Base-by-base conservation (phyloP, 2,329 filamentous ascomycete genomes). In the Colletotrichum paranaense region DNA sequence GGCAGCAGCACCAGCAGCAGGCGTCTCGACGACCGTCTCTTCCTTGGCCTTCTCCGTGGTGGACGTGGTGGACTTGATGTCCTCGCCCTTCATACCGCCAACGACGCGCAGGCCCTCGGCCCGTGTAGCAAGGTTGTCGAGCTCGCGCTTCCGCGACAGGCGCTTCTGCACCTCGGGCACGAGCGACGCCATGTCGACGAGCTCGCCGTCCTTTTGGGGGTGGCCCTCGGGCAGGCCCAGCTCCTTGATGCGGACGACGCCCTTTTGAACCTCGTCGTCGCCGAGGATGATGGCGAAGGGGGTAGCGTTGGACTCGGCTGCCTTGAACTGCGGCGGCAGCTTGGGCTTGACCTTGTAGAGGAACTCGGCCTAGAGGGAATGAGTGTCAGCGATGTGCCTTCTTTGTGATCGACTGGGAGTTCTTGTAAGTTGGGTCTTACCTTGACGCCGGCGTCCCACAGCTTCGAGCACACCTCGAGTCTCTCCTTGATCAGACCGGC, bases 401-500 rank as follows among this genome's bases (percentile, higher is more conserved):
- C 46, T 38, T 14, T 65, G n/a, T 59, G 35, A 30, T 30, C 30
- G 30, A 30, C 30, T 60, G 58, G 49, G 22, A 60, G 22, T n/a
- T 16, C 14, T 16, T 16, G 6, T 42, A 11, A 12, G 35, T 38
- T 16, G 28, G 11, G 11, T 77, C 82, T 77, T 82, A 91, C 90
- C 86, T 95, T 97, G 85, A 98, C 92, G 24, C 94, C 95, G 8
- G 93, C 94, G 77, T 95, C 92, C 95, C 96, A 97, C 62, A 98
- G 86, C 76, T 88, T 88, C 76, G 91, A 89, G 72, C 92, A 92
- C 49, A 98, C 89, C 30, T 91, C 86, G 91, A 98, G 95, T 76
- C 96, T 93, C 86, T 98, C 93, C 76, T 92, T 91, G 67, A 98
- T 84, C 75, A 97, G 87, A 58, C 94, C 95, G 19, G 89, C 93